Conservation (phyloP, 2,329 filamentous ascomycete species). For the Thermochaetoides dissita region DNA sequence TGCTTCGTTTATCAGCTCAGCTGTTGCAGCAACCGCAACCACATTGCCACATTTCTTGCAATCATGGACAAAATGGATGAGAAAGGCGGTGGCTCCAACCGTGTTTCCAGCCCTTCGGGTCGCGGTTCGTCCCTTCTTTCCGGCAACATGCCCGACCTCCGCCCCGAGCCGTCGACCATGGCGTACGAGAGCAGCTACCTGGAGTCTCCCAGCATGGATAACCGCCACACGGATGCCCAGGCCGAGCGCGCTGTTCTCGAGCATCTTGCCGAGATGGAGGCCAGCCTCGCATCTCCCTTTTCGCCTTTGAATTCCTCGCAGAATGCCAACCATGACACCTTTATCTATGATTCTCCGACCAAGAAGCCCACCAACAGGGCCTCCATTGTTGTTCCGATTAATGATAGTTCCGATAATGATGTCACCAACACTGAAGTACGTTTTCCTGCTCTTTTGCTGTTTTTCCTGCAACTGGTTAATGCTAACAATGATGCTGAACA, state of each 20-base stretch:
- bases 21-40: too few relatives aligned
- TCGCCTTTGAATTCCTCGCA: constrained; percentile 40
- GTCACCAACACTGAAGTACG: too few relatives aligned
- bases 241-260: constrained; percentile 39
- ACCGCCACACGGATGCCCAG: constrained; percentile 33
- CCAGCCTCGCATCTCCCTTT: constrained; percentile 46
- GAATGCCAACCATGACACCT: constrained; percentile 43
- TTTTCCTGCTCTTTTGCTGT: too few relatives aligned
- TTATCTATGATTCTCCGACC: constrained; percentile 37
- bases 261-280: constrained; percentile 50
- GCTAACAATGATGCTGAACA: too few relatives aligned
- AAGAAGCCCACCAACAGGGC: constrained; percentile 15
- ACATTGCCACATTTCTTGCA: too few relatives aligned
- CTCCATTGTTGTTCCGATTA: too few relatives aligned
- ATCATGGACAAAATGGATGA: too few relatives aligned
- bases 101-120: too few relatives aligned
- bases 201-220: constrained; percentile 23
- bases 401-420: too few relatives aligned
- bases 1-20: too few relatives aligned
- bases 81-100: too few relatives aligned
- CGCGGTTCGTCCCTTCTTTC: constrained; percentile 4
- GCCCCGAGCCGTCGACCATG: constrained; percentile 12
- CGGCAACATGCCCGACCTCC: constrained; percentile 16
- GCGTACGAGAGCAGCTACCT: constrained; percentile 27
- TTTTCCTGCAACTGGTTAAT: too few relatives aligned